Conservation (phyloP, 345 rosid species). For the Aquilaria malaccensis region DNA sequence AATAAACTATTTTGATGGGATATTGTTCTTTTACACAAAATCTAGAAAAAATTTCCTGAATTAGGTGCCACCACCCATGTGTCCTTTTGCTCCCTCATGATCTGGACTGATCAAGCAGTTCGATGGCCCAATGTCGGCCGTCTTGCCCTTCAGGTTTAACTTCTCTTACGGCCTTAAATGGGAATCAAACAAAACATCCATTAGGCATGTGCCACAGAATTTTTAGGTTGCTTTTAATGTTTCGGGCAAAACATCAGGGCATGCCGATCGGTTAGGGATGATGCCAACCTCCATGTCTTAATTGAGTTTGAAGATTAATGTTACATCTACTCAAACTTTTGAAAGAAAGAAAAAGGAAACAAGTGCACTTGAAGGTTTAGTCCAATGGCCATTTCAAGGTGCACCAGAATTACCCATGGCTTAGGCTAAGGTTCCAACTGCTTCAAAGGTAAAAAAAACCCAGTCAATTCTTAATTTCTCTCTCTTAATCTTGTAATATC, state of each 20-base stretch:
- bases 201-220: conserved; percentile 1
- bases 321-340: too few relatives aligned
- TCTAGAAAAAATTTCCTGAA: conserved; percentile 50
- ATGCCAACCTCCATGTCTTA: neutral
- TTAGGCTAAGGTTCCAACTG: too few relatives aligned
- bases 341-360: too few relatives aligned
- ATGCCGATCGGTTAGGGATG: conserved; percentile 7
- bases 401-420: too few relatives aligned
- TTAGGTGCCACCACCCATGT: conserved; percentile 55
- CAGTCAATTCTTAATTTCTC: too few relatives aligned
- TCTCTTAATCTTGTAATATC: too few relatives aligned
- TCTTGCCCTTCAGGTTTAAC: conserved; percentile 4
- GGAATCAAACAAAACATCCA: neutral
- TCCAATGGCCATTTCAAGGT: too few relatives aligned
- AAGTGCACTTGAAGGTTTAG: too few relatives aligned
- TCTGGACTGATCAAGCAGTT: conserved; percentile 25
- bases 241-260: neutral
- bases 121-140: conserved; percentile 24
- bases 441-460: too few relatives aligned
- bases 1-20: conserved; percentile 23
- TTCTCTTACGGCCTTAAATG: conserved; percentile 9
- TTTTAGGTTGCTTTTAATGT: too few relatives aligned
- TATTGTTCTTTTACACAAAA: conserved; percentile 37
- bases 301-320: neutral
- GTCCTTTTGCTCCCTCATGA: conserved; percentile 23